Base-by-base conservation (phyloP, 2,329 filamentous ascomycete species). In the Corniculantispora saksenae region DNA sequence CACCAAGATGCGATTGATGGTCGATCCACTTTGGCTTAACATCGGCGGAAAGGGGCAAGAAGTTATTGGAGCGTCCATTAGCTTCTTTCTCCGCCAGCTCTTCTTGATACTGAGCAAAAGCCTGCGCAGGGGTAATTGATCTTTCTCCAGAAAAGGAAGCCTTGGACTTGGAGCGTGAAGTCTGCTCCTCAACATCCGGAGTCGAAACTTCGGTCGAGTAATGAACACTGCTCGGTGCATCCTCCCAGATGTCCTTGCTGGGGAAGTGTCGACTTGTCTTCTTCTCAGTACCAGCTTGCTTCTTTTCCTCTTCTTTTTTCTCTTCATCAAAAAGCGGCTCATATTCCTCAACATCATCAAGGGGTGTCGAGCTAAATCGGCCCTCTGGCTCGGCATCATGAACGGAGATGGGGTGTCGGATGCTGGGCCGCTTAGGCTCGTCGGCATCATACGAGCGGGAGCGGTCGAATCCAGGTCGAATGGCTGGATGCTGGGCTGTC, bases 211-310 rank as follows among this genome's bases (percentile, higher is more conserved):
- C 93, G 3, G 94, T 89, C 40, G 87, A 89, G 72, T 86, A 88
- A 72, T 95, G 89, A 61, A 92, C 83, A 77, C 93, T 97, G 73
- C 89, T 91, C 4, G 96, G 95, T 0, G 93, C 90, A 76, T 99
- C 96, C 80, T 99, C 95, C 95, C 95, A 99, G 48, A 98, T 87
- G 75, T 99, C 95, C 75, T 94, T 91, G 76, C 94, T 97, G 1
- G 95, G 95, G 78, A 99, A 99, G 67, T 85, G 78, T 66, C 90
- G 90, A 68, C 87, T 86, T 67, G 84, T 80, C 68, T 87, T 83
- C 68, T 83, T 83, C 59, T 82, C 80, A 27, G 75, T 74, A 50
- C 76, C 74, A 10, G 75, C 72, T 38, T 75, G 74, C 21, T 79
- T 75, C 64, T 79, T 66, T 23, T 74, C 69, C 29, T 83, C 79